Percentiles rank a stretch among this genome's conserved stretches.
phyloP scores from a whole-genome alignment of 352 stramenopile genomes.

The Phytophthora capsici region DNA sequence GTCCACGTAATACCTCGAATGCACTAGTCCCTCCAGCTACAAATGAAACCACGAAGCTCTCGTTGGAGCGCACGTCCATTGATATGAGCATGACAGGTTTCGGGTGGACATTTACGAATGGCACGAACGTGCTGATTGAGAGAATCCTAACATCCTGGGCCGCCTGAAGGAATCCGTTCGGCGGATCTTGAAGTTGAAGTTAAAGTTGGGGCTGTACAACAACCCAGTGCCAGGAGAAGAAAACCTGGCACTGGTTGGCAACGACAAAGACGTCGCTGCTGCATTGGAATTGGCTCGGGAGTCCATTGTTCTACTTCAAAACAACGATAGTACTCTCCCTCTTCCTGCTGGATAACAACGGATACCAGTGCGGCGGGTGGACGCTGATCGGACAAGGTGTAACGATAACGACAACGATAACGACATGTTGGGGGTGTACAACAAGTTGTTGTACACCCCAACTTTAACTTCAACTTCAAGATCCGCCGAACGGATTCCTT shows the following conservation, averaged over 20 bases:
- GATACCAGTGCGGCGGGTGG: slow-evolving; percentile 50
- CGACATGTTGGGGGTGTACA: too few species aligned
- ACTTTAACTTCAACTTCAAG: slow-evolving; percentile 61
- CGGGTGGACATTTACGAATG: slow-evolving; percentile 43
- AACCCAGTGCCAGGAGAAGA: slow-evolving; percentile 46
- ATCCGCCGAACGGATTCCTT: slow-evolving; percentile 54
- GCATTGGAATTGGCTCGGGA: slow-evolving; percentile 55
- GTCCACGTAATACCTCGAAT: slow-evolving; percentile 3
- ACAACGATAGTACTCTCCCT: slow-evolving; percentile 52
- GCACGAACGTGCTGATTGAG: slow-evolving; percentile 40
- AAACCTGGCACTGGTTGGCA: slow-evolving; percentile 38
- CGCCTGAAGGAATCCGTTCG: slow-evolving; percentile 51
- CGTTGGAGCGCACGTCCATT: slow-evolving; percentile 28
- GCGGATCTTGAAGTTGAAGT: slow-evolving; percentile 68
- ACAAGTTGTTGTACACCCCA: slow-evolving; percentile 64
- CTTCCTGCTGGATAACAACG: slow-evolving; percentile 57
- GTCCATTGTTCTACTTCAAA: slow-evolving; percentile 35
- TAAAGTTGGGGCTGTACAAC: slow-evolving; percentile 59
- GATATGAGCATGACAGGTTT: background rate
- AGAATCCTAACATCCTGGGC: slow-evolving; percentile 17
- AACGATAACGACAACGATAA: too few species aligned
- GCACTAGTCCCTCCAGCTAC: slow-evolving; percentile 1
- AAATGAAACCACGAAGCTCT: slow-evolving; percentile 1
- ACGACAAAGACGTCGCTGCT: slow-evolving; percentile 38
- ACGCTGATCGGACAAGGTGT: slow-evolving; percentile 76